These are phyloP conservation scores for Cyberlindnera bimundalis DNA, from an alignment of 805 yeast genomes.

Conservation along the genomic window DNA sequence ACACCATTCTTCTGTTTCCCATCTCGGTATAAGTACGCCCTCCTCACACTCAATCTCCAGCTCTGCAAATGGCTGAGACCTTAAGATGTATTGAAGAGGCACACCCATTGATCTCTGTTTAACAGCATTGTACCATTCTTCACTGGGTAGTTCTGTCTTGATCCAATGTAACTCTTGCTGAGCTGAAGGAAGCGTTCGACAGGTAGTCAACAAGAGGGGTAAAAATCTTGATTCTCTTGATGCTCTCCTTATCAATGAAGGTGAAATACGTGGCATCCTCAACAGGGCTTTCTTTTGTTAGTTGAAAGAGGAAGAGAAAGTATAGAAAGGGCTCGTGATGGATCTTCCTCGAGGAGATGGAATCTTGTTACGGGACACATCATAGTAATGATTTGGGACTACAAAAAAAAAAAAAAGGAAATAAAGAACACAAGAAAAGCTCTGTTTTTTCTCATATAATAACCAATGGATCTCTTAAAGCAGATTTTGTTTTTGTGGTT, in stretches of 20 bases:
- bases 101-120: conserved; percentile 44
- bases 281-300: no score
- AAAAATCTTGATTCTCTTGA: conserved; percentile 9
- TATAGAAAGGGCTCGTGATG: no score
- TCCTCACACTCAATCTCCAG: conserved; percentile 55
- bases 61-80: conserved; percentile 82
- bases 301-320: no score
- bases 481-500: no score
- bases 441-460: no score
- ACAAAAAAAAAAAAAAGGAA: no score
- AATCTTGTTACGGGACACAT: no score
- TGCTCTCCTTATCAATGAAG: conserved; percentile 13
- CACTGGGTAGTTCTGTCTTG: conserved; percentile 46
- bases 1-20: conserved; percentile 96
- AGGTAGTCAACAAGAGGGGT: conserved; percentile 18
- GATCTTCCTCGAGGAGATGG: no score
- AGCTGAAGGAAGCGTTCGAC: conserved; percentile 37
- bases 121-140: conserved; percentile 52
- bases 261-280: conserved; percentile 22
- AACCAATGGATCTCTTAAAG: no score
- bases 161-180: conserved; percentile 65
- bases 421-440: no score
- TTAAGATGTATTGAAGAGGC: conserved; percentile 84
- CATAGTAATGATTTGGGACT: no score
- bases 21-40: conserved; percentile 82